Base-by-base conservation (phyloP, 2,329 filamentous ascomycete genomes). In the Aschersonia sp. region DNA sequence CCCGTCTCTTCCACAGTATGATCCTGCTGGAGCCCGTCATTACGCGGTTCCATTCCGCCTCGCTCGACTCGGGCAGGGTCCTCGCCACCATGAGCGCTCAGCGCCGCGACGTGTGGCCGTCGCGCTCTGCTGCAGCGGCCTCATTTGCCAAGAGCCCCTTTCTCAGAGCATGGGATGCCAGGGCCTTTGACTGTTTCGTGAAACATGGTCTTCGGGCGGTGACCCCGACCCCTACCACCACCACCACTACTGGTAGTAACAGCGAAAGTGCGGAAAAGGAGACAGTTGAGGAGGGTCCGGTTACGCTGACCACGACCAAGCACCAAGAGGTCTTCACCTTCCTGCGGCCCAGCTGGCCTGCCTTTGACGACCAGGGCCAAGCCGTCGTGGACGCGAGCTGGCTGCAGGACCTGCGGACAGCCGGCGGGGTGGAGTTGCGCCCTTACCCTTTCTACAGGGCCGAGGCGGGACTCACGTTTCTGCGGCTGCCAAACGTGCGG, bases 21-120 rank as follows among this genome's bases (percentile, higher is more conserved):
- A 70, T 94, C 43, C 74, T 94, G 33, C 68, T 96, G n/a, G 89
- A 96, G 59, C 87, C 89, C 0, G 85, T 92, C 51, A 82, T 95
- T 54, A 73, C 78, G 46, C 54, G 53, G 43, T 62, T 69, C 71
- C 55, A 55, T 22, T 22, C 22, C 63, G 57, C 60, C 52, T 53
- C 58, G 61, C 63, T 60, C 30, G 57, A 57, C 8, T 55, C 57
- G 22, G 60, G 60, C 33, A 57, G 59, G 30, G 57, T 60, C n/a
- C 68, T 70, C 0, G 77, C 78, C 4, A 66, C 71, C 48, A 69
- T 79, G 30, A 94, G 87, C 35, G 76, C 83, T 8, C 72, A 73
- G 53, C 80, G 90, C 11, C 79, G 87, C 42, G 89, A 96, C 55
- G 58, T 76, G 48, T 97, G 90, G 92, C 83, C 87, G 0, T 87